Conservation (phyloP, 164 flowering plant species). For the Berberis vulgaris region DNA sequence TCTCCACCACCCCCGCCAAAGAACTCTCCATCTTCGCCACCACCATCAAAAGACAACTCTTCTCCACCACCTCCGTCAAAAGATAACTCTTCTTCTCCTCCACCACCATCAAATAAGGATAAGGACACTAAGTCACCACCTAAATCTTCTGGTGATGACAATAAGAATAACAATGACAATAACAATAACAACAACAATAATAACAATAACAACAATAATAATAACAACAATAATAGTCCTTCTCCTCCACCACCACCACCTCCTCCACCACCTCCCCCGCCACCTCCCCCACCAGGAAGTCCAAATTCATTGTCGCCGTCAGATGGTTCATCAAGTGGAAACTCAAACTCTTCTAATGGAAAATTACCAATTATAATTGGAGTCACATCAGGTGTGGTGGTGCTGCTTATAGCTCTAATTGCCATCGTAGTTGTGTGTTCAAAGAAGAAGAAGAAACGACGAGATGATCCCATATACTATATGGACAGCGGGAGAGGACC, state of each 20-base stretch:
- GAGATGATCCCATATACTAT: conserved; percentile 27
- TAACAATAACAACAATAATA: neutral
- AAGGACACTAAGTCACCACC: conserved; percentile 5
- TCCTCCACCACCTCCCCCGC: neutral
- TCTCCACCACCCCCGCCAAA: conserved; percentile 4
- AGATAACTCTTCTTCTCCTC: neutral
- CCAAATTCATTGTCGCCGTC: conserved; percentile 6
- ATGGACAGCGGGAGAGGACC: conserved; percentile 12
- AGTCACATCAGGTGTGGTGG: conserved; percentile 29
- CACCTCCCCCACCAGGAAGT: neutral
- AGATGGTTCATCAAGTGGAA: too few species aligned
- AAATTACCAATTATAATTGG: conserved; percentile 28
- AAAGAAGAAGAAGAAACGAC: conserved; percentile 38
- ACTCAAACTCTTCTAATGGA: neutral
- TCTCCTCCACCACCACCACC: neutral
- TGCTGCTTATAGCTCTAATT: conserved; percentile 26
- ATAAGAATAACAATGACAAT: neutral
- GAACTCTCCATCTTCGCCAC: neutral
- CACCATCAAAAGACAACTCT: neutral
- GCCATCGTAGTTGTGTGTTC: conserved; percentile 15
- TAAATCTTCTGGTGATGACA: neutral
- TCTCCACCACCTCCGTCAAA: neutral
- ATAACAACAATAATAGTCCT: neutral
- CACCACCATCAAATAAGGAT: conserved; percentile 1
- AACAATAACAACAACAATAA: neutral